A percentile compares a stretch with the other conserved stretches of the same genome.
Evolutionary conservation across 1,284 basidiomycete genomes (phyloP).

Genomic region (Ganoderma leucocontextum): DNA sequence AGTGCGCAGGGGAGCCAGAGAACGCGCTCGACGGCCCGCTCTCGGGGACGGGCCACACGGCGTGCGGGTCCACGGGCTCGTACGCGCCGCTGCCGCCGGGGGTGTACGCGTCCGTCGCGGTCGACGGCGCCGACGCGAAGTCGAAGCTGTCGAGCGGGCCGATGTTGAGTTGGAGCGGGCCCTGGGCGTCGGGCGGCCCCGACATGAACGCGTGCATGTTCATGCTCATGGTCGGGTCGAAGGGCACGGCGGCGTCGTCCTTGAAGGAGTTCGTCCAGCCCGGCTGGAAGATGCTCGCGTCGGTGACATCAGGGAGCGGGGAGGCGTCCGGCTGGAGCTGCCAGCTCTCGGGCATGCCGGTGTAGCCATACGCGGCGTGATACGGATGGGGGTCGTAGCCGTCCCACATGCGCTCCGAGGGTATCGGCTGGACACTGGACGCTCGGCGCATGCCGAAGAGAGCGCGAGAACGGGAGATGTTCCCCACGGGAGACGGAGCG

Average conservation of each 20-base stretch:
- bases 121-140: conserved; percentile 27
- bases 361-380: conserved; percentile 16
- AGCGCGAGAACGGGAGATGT: conserved; percentile 52
- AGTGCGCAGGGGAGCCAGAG: conserved; percentile 54
- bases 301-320: conserved; percentile 57
- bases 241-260: conserved; percentile 38
- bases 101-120: conserved; percentile 25
- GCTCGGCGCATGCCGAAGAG: conserved; percentile 50
- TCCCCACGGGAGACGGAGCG: conserved; percentile 52
- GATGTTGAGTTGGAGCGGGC: conserved; percentile 30
- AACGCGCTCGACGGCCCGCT: conserved; percentile 51
- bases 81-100: conserved; percentile 16
- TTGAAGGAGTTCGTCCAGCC: conserved; percentile 46
- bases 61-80: conserved; percentile 36
- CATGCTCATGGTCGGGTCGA: neutral
- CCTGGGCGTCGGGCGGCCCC: conserved; percentile 38
- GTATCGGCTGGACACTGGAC: conserved; percentile 47
- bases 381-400: conserved; percentile 24
- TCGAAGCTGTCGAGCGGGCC: conserved; percentile 29
- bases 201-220: conserved; percentile 36
- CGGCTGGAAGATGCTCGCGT: conserved; percentile 58
- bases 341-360: conserved; percentile 37
- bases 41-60: conserved; percentile 33
- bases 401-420: conserved; percentile 34
- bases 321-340: conserved; percentile 51